These are phyloP conservation scores for Thuja plicata DNA, from an alignment of 83 land plant genomes.

Conservation along the genomic window DNA sequence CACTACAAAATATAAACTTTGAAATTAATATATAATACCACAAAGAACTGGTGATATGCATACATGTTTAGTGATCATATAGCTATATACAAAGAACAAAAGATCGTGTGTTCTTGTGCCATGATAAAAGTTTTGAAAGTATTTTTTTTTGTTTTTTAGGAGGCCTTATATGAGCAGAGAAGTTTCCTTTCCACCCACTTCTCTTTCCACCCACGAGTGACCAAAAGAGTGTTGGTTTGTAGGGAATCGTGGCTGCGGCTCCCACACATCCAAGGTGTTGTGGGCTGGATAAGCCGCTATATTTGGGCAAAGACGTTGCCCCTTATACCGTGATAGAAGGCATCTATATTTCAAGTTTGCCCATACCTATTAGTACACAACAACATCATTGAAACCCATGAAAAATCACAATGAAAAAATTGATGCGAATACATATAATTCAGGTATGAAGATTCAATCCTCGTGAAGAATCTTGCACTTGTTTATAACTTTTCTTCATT, in stretches of 20 bases:
- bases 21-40: too few relatives aligned
- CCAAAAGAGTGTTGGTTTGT: constrained; percentile 1
- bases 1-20: too few relatives aligned
- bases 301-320: constrained; percentile 39
- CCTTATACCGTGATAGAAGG: constrained; percentile 51
- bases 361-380: too few relatives aligned
- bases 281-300: constrained; percentile 51
- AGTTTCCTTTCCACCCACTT: background rate
- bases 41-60: background rate
- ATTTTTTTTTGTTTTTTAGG: background rate
- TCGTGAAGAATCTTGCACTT: too few relatives aligned
- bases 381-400: too few relatives aligned
- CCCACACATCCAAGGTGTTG: constrained; percentile 51
- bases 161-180: background rate
- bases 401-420: too few relatives aligned
- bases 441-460: too few relatives aligned
- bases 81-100: background rate
- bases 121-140: background rate
- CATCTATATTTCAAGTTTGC: too few relatives aligned
- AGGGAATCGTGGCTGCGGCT: constrained; percentile 60
- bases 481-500: too few relatives aligned
- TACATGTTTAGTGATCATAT: background rate
- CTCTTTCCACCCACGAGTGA: background rate
- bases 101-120: too few relatives aligned
- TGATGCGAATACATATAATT: too few relatives aligned